Conservation (phyloP, 768 basidiomycete genomes). For the Mycena galericulata region DNA sequence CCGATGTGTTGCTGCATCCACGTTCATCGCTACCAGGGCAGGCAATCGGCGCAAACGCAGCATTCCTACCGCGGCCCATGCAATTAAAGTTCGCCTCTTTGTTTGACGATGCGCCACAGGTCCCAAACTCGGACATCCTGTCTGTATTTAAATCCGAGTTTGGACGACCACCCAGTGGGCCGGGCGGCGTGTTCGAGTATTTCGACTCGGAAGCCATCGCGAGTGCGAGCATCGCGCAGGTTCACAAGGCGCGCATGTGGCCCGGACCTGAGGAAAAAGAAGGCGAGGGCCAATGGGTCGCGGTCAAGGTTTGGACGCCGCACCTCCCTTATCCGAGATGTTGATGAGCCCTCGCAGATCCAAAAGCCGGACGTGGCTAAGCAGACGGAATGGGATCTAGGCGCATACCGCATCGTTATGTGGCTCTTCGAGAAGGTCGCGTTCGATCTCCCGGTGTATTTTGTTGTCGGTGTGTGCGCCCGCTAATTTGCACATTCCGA, state of each 20-base stretch:
- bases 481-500: not conserved
- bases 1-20: not conserved
- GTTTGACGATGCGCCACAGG: slow-evolving; percentile 91
- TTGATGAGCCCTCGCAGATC: slow-evolving; percentile 41
- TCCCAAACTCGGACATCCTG: slow-evolving; percentile 77
- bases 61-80: slow-evolving; percentile 85
- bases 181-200: slow-evolving; percentile 79
- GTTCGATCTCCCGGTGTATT: slow-evolving; percentile 90
- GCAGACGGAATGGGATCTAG: slow-evolving; percentile 90
- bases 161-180: slow-evolving; percentile 71
- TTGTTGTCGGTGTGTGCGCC: slow-evolving; percentile 70
- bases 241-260: slow-evolving; percentile 80
- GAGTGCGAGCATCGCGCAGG: slow-evolving; percentile 93
- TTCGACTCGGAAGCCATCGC: slow-evolving; percentile 86
- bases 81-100: slow-evolving; percentile 84
- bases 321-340: not conserved
- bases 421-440: slow-evolving; percentile 83
- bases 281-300: slow-evolving; percentile 76
- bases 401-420: slow-evolving; percentile 77
- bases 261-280: slow-evolving; percentile 53
- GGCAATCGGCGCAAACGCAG: slow-evolving; percentile 87
- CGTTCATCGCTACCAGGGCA: slow-evolving; percentile 58
- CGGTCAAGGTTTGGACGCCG: slow-evolving; percentile 71
- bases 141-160: slow-evolving; percentile 79
- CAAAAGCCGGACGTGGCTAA: slow-evolving; percentile 91